Conservation (phyloP, 2,329 filamentous ascomycete species). For the Mycosphaerella sp. region DNA sequence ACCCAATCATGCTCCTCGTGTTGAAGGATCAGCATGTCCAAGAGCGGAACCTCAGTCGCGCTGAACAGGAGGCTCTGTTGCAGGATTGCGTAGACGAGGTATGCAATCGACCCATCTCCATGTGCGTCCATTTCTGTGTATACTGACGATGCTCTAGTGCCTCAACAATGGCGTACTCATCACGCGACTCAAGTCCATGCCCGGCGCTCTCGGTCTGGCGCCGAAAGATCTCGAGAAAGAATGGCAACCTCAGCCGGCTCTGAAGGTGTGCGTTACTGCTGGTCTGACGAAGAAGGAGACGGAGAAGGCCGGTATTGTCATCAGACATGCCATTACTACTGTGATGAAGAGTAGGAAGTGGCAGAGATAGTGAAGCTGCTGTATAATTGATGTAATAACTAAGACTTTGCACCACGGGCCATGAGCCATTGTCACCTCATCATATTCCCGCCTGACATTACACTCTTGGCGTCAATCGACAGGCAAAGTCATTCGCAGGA, state of each 20-base stretch:
- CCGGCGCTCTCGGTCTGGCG: constrained; percentile 51
- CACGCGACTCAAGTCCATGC: constrained; percentile 74
- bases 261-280: constrained; percentile 86
- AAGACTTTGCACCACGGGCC: too few species aligned
- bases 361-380: constrained; percentile 8
- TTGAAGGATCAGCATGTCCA: constrained; percentile 78
- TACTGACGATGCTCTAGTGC: constrained; percentile 47
- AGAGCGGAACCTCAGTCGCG: constrained; percentile 56
- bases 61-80: constrained; percentile 75
- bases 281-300: constrained; percentile 89
- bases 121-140: neutral
- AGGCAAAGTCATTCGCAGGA: constrained; percentile 5
- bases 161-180: constrained; percentile 85
- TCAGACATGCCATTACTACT: constrained; percentile 90
- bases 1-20: constrained; percentile 76
- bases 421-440: too few species aligned
- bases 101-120: constrained; percentile 31
- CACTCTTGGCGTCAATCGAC: neutral
- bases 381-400: too few species aligned
- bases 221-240: constrained; percentile 56
- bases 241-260: constrained; percentile 66
- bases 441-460: neutral
- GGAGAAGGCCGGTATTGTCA: constrained; percentile 82
- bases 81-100: constrained; percentile 97
- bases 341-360: constrained; percentile 56